Evolutionary conservation across 257 asterid species (phyloP).

Genomic region (Fraxinus pennsylvanica): DNA sequence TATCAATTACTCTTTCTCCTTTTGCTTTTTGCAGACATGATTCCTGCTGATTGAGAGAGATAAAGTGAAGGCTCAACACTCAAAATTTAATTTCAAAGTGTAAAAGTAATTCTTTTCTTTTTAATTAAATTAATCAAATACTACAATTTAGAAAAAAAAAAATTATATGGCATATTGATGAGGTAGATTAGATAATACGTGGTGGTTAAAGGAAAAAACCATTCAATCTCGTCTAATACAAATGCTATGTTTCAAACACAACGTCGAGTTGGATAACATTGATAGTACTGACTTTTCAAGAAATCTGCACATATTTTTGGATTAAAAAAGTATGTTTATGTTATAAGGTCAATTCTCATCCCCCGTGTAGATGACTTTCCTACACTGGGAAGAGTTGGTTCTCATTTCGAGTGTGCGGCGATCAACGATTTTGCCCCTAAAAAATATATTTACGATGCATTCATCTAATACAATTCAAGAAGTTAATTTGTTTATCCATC

Average conservation of each 20-base stretch:
- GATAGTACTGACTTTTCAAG: too few species aligned
- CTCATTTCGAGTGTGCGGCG: not conserved
- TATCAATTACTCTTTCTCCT: constrained; percentile 19
- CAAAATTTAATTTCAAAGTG: constrained; percentile 10
- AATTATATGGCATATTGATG: not conserved
- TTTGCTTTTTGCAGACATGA: constrained; percentile 52
- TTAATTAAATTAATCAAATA: constrained; percentile 17
- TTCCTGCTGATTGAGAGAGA: constrained; percentile 23
- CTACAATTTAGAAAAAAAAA: not conserved
- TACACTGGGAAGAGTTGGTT: not conserved
- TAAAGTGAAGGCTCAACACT: not conserved
- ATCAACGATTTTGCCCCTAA: not conserved
- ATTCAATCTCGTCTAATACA: too few species aligned
- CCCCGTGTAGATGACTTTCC: not conserved
- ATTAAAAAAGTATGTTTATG: not conserved
- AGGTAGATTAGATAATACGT: not conserved
- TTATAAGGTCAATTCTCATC: too few species aligned
- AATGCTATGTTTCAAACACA: not conserved
- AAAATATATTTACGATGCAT: too few species aligned
- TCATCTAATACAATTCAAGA: too few species aligned
- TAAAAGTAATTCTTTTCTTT: constrained; percentile 7
- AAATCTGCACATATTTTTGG: too few species aligned
- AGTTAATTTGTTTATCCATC: too few species aligned
- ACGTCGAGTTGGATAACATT: not conserved
- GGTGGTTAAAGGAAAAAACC: too few species aligned